Base-by-base conservation (phyloP, 1,284 basidiomycete genomes). In the Trichosporon faecale region DNA sequence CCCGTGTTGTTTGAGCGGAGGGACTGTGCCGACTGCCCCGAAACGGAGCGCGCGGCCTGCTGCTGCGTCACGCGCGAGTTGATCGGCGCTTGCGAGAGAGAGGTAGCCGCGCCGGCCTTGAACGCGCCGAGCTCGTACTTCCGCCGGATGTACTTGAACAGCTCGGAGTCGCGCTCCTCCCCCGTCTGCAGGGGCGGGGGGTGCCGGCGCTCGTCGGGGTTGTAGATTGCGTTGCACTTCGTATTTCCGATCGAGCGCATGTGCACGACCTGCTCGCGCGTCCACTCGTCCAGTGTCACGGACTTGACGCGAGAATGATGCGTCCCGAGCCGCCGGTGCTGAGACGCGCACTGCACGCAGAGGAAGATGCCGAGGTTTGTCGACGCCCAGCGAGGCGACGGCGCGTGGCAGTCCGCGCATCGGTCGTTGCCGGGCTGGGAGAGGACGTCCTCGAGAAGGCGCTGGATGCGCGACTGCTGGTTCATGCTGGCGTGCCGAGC, bases 251-350 rank as follows among this genome's bases (percentile, higher is more conserved):
- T 77, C 5, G 69, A 52, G 25, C 76, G 73, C 77, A 83, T 81
- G 12, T 69, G 40, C 46, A 69, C 66, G 35, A 84, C 79, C 68
- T 83, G 31, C 25, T 83, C 82, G 35, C 82, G 76, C 5, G 81
- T 77, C 83, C 83, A 84, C 25, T 78, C 78, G 72, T 83, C 82
- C n/a, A 82, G 75, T 2, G 82, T 83, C 31, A 82, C 78, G 14
- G 79, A 81, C 73, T 83, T 84, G 78, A 84, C 81, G 71, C 83
- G 75, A 9, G 79, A 81, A n/a, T 71, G 74, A 66, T 84, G 83
- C 5, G 83, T 84, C 18, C 83, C 83, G 69, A 84, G 70, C 70
- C 82, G 81, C 6, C 83, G 76, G 68, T 84, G 83, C 5, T 82
- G 73, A 3, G 76, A 78, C 0, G 82, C 82, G 65, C 80, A 82